Evolutionary conservation across 139 green algal species (phyloP).

Genomic region (Coccomyxa sp.): DNA sequence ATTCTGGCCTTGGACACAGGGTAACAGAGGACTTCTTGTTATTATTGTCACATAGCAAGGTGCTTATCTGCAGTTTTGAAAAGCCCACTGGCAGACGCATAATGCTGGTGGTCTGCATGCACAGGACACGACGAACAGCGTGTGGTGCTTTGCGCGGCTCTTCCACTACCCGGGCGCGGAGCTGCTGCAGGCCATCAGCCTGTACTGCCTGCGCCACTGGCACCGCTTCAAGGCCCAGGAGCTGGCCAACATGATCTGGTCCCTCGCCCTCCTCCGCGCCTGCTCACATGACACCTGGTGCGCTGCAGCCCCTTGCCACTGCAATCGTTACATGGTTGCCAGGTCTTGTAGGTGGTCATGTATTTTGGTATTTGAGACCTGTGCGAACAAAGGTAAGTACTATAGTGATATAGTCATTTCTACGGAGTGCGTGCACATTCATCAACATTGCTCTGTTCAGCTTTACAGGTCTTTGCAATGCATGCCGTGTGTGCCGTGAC

Average conservation of each 20-base stretch:
- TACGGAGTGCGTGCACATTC: no score
- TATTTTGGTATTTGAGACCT: background rate
- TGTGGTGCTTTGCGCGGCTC: slow-evolving; percentile 48
- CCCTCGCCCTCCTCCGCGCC: slow-evolving; percentile 28
- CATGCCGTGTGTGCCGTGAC: no score
- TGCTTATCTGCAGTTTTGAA: no score
- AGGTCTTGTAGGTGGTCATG: background rate
- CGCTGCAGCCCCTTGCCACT: background rate
- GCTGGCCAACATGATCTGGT: slow-evolving; percentile 40
- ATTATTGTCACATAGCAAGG: no score
- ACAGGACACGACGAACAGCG: slow-evolving; percentile 38
- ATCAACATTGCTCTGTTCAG: no score
- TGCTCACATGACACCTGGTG: slow-evolving; percentile 20
- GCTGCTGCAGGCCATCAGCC: slow-evolving; percentile 10
- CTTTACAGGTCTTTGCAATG: no score
- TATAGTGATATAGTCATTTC: no score
- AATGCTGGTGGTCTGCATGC: background rate
- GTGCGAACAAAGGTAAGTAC: background rate
- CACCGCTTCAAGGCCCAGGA: slow-evolving; percentile 30
- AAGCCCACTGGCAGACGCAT: no score
- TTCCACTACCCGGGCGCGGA: slow-evolving; percentile 23
- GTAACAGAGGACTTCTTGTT: no score
- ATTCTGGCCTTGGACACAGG: background rate
- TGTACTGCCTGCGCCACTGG: slow-evolving; percentile 28
- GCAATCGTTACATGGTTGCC: no score